These are phyloP conservation scores for Micractinium sp. DNA, from an alignment of 139 green algal species.

Conservation along the genomic window DNA sequence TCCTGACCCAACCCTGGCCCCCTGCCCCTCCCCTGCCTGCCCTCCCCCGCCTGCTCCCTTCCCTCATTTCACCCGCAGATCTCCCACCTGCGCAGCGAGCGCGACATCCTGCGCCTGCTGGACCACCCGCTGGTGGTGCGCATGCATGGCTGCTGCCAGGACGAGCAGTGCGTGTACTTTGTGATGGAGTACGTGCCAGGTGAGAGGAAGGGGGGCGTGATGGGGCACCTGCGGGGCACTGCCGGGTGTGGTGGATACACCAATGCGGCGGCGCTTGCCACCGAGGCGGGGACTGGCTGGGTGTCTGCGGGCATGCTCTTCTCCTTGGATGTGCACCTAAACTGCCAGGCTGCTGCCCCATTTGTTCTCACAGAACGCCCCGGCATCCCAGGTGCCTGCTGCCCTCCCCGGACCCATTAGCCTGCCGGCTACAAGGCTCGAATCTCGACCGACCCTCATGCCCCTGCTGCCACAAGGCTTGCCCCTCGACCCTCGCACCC, in stretches of 20 bases:
- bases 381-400: too few relatives aligned
- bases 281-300: too few relatives aligned
- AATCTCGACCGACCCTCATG: too few relatives aligned
- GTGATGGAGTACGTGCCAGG: conserved; percentile 84
- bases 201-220: neutral
- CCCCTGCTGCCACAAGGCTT: too few relatives aligned
- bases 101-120: conserved; percentile 59
- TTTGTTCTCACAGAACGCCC: too few relatives aligned
- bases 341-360: too few relatives aligned
- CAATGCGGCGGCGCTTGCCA: too few relatives aligned
- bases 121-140: conserved; percentile 76
- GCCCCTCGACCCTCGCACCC: too few relatives aligned
- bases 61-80: conserved; percentile 54
- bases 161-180: conserved; percentile 76
- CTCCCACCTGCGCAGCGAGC: conserved; percentile 77
- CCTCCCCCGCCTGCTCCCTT: neutral
- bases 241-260: neutral
- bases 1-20: neutral
- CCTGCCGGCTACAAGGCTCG: too few relatives aligned
- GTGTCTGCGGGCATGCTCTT: too few relatives aligned
- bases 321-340: too few relatives aligned
- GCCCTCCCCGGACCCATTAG: too few relatives aligned
- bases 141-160: conserved; percentile 74
- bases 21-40: neutral
- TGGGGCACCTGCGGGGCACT: neutral